Percentiles rank a stretch among this genome's conserved stretches.
Conservation (phyloP, 2,329 filamentous ascomycete species). For the Fusarium ramigenum region DNA sequence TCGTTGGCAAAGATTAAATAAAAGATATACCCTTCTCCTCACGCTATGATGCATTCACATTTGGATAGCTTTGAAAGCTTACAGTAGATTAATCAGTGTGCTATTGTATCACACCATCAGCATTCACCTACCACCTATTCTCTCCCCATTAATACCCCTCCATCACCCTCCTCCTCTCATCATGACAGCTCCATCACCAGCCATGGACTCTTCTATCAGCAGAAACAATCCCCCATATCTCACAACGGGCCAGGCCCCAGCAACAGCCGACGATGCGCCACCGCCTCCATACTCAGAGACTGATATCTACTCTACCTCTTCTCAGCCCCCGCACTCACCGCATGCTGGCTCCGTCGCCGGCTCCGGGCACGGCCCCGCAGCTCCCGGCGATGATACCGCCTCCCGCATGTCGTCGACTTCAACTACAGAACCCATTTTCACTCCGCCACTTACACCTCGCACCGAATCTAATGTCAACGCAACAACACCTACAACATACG, state of each 20-base stretch:
- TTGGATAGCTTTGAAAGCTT: neutral
- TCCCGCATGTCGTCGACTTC: conserved; percentile 52
- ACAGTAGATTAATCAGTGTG: neutral
- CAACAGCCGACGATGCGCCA: conserved; percentile 50
- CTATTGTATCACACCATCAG: neutral
- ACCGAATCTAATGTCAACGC: conserved; percentile 37
- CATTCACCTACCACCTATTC: neutral
- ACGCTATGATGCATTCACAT: neutral
- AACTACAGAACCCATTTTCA: conserved; percentile 59
- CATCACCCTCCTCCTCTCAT: neutral
- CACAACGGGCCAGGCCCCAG: conserved; percentile 11
- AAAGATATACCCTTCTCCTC: neutral
- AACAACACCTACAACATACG: conserved; percentile 15
- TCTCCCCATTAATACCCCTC: neutral
- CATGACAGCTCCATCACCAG: conserved; percentile 31
- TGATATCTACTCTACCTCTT: conserved; percentile 61
- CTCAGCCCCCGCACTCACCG: conserved; percentile 37
- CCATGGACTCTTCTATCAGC: conserved; percentile 15
- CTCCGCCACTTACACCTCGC: conserved; percentile 60
- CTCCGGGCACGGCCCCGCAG: conserved; percentile 39
- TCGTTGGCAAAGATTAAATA: conserved; percentile 13
- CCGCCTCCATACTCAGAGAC: conserved; percentile 68
- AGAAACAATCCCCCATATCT: conserved; percentile 17
- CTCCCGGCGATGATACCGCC: conserved; percentile 50
- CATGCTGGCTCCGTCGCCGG: conserved; percentile 35